Conservation (phyloP, 2,329 filamentous ascomycete genomes). For the Corynespora cassiicola region DNA sequence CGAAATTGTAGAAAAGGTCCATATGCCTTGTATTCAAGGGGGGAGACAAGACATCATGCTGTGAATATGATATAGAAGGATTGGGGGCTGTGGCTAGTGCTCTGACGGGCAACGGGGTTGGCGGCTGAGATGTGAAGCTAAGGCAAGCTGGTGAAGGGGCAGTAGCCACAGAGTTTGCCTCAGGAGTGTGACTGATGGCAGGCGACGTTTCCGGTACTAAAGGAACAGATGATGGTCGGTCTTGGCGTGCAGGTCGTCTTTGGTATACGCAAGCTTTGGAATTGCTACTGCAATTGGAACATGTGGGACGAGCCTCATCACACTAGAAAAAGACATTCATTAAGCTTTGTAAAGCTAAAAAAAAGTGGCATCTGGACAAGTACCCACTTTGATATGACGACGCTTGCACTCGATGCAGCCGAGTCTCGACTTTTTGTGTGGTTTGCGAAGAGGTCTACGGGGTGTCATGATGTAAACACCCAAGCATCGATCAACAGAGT, state of each 20-base stretch:
- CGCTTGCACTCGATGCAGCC: conserved; percentile 27
- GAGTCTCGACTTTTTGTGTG: conserved; percentile 26
- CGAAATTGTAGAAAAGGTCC: conserved; percentile 24
- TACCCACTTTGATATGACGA: conserved; percentile 31
- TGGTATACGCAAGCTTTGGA: conserved; percentile 21
- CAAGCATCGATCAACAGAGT: no score
- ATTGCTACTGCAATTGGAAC: conserved; percentile 20
- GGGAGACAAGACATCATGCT: conserved; percentile 3
- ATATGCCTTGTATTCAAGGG: conserved; percentile 24
- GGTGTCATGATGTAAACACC: no score
- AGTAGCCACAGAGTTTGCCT: not conserved
- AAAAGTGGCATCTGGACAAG: no score
- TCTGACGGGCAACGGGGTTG: no score
- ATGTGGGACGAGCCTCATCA: conserved; percentile 23
- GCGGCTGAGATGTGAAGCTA: no score
- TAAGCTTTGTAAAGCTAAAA: no score
- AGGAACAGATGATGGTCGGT: no score
- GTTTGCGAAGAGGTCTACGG: conserved; percentile 12
- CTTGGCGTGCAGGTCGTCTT: conserved; percentile 5
- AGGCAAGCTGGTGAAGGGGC: conserved; percentile 4
- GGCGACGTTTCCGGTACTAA: no score
- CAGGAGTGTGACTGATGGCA: no score
- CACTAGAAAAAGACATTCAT: conserved; percentile 14
- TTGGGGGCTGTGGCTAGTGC: no score
- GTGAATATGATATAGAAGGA: conserved; percentile 7